Base-by-base conservation (phyloP, 768 basidiomycete genomes). In the Tylopilus sp. region DNA sequence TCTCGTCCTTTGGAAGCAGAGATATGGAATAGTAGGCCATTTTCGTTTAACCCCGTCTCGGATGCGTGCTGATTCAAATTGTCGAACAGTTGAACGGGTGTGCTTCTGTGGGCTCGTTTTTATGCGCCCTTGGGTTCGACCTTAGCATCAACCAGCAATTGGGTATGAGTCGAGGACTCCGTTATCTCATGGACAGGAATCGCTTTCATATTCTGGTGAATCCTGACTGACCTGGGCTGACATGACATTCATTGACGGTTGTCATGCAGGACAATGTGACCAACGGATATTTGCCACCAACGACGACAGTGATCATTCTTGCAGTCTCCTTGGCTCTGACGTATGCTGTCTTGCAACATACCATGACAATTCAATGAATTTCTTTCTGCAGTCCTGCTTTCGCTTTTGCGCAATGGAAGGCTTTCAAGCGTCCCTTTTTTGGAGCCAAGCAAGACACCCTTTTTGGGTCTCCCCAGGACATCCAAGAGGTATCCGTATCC, bases 101-200 rank as follows among this genome's bases (percentile, higher is more conserved):
- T 47, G 74, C 83, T n/a, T 79, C 82, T 1, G 67, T 73, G 20
- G 86, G 86, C 28, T 79, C 84, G 9, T 86, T 87, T 63, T 65
- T 87, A 22, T 68, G 72, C 13, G 75, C 62, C 25, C 73, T 87
- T 9, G 83, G 76, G 20, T 59, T 79, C 11, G 85, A 87, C 64
- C 71, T 86, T 4, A 62, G 76, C 42, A 47, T 84, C 44, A 74
- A 84, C 53, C 70, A 75, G 56, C 84, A 87, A 59, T 66, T 69
- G 6, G 86, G 85, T 6, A 75, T 85, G 74, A 82, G 83, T 57
- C 69, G 77, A 20, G 85, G 85, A 3, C 71, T 87, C 26, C 75
- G 86, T 20, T 79, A 75, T 57, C 72, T 87, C 13, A 75, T 86
- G 52, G 86, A 87, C 60, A 72, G 79, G 40, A 87, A 87, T 57